Percentiles rank a stretch among this genome's conserved stretches.
Evolutionary conservation across 768 basidiomycete genomes (phyloP).

Genomic region (Dentipellis sp.): DNA sequence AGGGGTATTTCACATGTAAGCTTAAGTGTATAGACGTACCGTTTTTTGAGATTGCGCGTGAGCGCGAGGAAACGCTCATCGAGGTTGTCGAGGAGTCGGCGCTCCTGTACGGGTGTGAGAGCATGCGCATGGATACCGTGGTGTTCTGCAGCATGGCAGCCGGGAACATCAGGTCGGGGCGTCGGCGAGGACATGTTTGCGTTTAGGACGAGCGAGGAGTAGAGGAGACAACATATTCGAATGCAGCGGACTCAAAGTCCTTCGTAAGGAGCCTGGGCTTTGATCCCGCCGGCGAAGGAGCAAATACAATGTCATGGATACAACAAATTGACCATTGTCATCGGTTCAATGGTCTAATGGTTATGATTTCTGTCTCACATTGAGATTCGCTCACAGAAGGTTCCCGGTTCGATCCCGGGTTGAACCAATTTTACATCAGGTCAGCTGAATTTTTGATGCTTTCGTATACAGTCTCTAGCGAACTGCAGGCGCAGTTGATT

Average conservation of each 20-base stretch:
- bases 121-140: conserved; percentile 2
- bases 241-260: neutral
- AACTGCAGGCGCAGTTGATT: too few species aligned
- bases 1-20: neutral
- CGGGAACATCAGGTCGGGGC: neutral
- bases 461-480: too few species aligned
- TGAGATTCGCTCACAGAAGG: conserved; percentile 28
- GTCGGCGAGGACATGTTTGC: neutral
- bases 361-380: conserved; percentile 41
- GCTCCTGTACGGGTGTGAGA: conserved; percentile 39
- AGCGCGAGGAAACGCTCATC: conserved; percentile 58
- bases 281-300: too few species aligned
- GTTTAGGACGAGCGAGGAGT: neutral
- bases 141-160: neutral
- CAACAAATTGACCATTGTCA: neutral
- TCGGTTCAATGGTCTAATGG: conserved; percentile 37
- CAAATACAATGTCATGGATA: too few species aligned
- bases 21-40: conserved; percentile 33
- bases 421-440: conserved; percentile 23
- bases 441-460: too few species aligned
- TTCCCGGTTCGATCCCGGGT: conserved; percentile 39
- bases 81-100: conserved; percentile 52
- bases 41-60: conserved; percentile 65
- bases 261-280: neutral
- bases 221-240: too few species aligned